phyloP scores from a whole-genome alignment of 2,329 filamentous ascomycete genomes.

The Fusarium fracticaudum region DNA sequence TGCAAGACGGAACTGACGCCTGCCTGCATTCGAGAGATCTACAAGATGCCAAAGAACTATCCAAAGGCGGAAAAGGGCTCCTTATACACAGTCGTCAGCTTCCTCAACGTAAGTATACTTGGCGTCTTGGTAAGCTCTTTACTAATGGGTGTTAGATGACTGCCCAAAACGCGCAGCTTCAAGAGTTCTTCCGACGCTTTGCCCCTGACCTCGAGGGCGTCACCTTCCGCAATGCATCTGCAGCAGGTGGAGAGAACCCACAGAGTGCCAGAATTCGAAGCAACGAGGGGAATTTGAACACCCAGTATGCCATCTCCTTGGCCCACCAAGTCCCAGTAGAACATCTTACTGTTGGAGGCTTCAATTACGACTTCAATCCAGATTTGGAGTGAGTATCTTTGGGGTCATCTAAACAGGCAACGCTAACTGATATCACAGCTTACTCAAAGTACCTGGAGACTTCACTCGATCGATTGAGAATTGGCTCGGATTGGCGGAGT shows the following conservation, averaged over 20 bases:
- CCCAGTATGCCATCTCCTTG: slow-evolving; percentile 49
- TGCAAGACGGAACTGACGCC: slow-evolving; percentile 56
- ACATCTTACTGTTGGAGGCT: slow-evolving; percentile 47
- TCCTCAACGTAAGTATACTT: slow-evolving; percentile 47
- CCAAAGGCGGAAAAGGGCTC: slow-evolving; percentile 68
- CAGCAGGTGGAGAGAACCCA: slow-evolving; percentile 65
- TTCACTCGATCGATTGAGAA: slow-evolving; percentile 65
- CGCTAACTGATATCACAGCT: not conserved
- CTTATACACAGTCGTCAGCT: slow-evolving; percentile 68
- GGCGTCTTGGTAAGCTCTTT: not conserved
- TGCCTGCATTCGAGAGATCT: slow-evolving; percentile 55
- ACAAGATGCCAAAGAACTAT: slow-evolving; percentile 57
- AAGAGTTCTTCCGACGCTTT: slow-evolving; percentile 64
- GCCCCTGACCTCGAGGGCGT: slow-evolving; percentile 60
- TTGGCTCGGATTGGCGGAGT: slow-evolving; percentile 70
- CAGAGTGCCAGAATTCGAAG: slow-evolving; percentile 51
- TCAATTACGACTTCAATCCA: slow-evolving; percentile 43
- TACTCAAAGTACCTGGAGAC: slow-evolving; percentile 40
- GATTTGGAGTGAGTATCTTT: slow-evolving; percentile 47
- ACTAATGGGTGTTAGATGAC: slow-evolving; percentile 52
- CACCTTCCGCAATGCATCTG: slow-evolving; percentile 65
- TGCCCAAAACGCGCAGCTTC: slow-evolving; percentile 63
- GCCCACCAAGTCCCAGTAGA: slow-evolving; percentile 48
- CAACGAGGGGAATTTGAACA: slow-evolving; percentile 52
- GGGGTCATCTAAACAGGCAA: rapidly evolving